phyloP scores from a whole-genome alignment of 2,329 filamentous ascomycete species.

The Apiospora saccharicola region DNA sequence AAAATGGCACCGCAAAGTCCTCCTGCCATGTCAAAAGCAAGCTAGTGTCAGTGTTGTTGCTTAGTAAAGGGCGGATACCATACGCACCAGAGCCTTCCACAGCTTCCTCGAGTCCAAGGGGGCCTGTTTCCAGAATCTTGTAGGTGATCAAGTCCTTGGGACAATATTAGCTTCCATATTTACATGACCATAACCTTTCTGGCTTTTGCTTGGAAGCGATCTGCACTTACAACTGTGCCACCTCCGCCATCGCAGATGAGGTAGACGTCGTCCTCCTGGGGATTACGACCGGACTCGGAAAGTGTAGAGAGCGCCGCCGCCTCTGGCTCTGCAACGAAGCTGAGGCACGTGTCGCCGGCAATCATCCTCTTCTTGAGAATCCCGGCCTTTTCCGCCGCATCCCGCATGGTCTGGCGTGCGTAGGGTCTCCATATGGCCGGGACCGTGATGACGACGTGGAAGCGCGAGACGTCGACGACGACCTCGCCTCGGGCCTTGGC shows the following conservation, averaged over 20 bases:
- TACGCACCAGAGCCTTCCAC: not conserved
- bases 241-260: constrained; percentile 38
- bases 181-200: no score
- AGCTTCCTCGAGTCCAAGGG: not conserved
- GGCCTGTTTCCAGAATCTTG: constrained; percentile 22
- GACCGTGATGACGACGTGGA: constrained; percentile 37
- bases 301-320: constrained; percentile 37
- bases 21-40: not conserved
- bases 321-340: constrained; percentile 37
- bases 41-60: no score
- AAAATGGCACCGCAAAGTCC: constrained; percentile 25
- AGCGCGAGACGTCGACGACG: constrained; percentile 28
- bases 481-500: constrained; percentile 26
- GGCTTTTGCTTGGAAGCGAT: no score
- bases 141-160: constrained; percentile 33
- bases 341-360: constrained; percentile 32
- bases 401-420: constrained; percentile 32
- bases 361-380: constrained; percentile 29
- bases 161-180: not conserved
- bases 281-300: constrained; percentile 23
- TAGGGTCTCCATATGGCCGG: constrained; percentile 39
- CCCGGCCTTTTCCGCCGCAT: constrained; percentile 33
- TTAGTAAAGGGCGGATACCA: no score
- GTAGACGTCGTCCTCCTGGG: constrained; percentile 28
- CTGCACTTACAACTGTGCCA: constrained; percentile 35